Base-by-base conservation (phyloP, 164 flowering plant species). In the Brasenia schreberi region DNA sequence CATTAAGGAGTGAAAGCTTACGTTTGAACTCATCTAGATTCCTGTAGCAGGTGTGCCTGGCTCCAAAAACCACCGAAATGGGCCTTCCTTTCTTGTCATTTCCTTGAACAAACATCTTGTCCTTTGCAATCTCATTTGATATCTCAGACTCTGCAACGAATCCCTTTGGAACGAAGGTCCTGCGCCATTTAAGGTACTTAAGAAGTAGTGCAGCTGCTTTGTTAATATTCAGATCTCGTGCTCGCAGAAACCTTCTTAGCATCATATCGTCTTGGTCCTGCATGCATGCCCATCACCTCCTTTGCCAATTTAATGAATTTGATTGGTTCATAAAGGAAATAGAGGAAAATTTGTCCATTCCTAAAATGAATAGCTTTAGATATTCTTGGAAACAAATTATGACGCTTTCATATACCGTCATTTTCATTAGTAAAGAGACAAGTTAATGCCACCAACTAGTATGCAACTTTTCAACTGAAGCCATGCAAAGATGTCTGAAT, bases 191-290 rank as follows among this genome's bases (percentile, higher is more conserved):
- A 27, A 85, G 73, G 77, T 78, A 87, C 73, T 85, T 88, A 14
- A 89, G 72, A 59, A 93, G 79, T 68, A 86, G 64, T 16, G 71
- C 63, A 27, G 86, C 79, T 11, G 87, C 94, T 74, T 84, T 90
- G 65, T 86, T 88, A 7, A 84, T 62, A 66, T 90, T 84, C 14
- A 79, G 73, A 66, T 86, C 85, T 2, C 97, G 96, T 17, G 96
- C 97, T 17, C 91, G 84, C 18, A 93, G 78, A 70, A 93, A 93
- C 59, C 98, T 90, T 76, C 94, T 77, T 3, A 93, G 49, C 72
- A 77, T 84, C 72, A 75, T 43, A 76, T 85, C 87, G 72, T 88
- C 97, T 43, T 78, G 79, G 16, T 85, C 85, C 93, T 91, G 79
- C 72, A 68, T 64, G 64, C 18, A 43, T 12, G 43, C 7, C 9